Conservation (phyloP, 805 yeast genomes). For the Saccharomycopsis malanga region DNA sequence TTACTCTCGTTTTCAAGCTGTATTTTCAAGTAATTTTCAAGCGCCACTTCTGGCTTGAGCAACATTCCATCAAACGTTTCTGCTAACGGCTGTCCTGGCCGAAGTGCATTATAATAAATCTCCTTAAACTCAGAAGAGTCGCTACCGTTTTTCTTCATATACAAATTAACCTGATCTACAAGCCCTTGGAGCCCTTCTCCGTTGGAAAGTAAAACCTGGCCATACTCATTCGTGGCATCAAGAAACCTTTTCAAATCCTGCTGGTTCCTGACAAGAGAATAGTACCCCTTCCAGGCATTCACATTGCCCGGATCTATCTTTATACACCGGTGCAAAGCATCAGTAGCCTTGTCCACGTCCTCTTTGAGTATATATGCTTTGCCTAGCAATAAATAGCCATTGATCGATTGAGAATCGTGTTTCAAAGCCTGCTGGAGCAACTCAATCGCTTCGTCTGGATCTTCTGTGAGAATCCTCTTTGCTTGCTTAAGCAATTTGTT, state of each 20-base stretch:
- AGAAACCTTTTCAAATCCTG: slow-evolving; percentile 42
- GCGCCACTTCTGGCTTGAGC: slow-evolving; percentile 40
- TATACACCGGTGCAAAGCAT: slow-evolving; percentile 44
- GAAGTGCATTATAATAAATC: slow-evolving; percentile 40
- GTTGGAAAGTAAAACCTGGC: slow-evolving; percentile 37
- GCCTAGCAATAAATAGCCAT: slow-evolving; percentile 66
- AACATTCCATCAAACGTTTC: slow-evolving; percentile 43
- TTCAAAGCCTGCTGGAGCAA: slow-evolving; percentile 49
- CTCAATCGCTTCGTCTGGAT: slow-evolving; percentile 56
- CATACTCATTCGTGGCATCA: slow-evolving; percentile 37
- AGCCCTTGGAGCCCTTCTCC: slow-evolving; percentile 35
- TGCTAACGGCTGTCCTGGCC: slow-evolving; percentile 52
- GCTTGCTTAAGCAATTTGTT: slow-evolving; percentile 38
- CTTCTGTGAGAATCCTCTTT: slow-evolving; percentile 43
- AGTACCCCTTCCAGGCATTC: slow-evolving; percentile 78
- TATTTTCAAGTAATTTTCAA: slow-evolving; percentile 38
- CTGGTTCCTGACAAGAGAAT: slow-evolving; percentile 36
- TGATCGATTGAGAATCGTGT: slow-evolving; percentile 49
- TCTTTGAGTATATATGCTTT: slow-evolving; percentile 50
- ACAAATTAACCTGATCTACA: slow-evolving; percentile 39
- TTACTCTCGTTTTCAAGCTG: slow-evolving; percentile 35
- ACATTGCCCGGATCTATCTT: slow-evolving; percentile 42
- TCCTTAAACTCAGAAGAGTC: slow-evolving; percentile 34
- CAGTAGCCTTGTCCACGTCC: slow-evolving; percentile 34
- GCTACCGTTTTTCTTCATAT: slow-evolving; percentile 32